Base-by-base conservation (phyloP, 2,329 filamentous ascomycete genomes). In the Teratosphaeria pseudoeucalypti region DNA sequence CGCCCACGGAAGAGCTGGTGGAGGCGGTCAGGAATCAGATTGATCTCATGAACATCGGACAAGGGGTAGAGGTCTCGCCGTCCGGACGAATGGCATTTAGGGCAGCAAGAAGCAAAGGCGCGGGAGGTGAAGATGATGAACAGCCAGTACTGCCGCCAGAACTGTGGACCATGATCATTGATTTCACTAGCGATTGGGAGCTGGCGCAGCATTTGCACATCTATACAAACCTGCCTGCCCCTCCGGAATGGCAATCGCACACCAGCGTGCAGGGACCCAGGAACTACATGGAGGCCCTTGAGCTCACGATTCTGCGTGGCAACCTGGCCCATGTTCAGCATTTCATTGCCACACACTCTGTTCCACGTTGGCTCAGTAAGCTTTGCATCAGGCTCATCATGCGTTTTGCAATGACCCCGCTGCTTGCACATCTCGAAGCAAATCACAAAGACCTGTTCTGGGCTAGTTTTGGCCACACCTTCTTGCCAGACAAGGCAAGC, bases 151-250 rank as follows among this genome's bases (percentile, higher is more conserved):
- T 97, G 1, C 92, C 92, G 0, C 85, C 88, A 0, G 92, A 97
- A 74, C 82, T 96, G 47, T 96, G 92, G 90, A 87, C 87, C 34
- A 87, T 92, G 60, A 88, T 97, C 55, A 84, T 96, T 52, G 89
- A 95, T 64, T 85, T 87, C 63, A 84, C 91, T 0, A 85, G 85
- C 52, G 92, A 97, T 72, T 97, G 92, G 92, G 92, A 96, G 74
- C 79, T 95, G 23, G 88, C 92, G 10, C 86, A 86, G 64, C 87
- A 89, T 0, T 78, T 96, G 6, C 86, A 88, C 59, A 83, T 96
- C 53, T 92, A 88, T 69, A 90, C 90, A 1, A 90, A 83, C 58
- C 77, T 96, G 6, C 81, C 84, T 1, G 83, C 86, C 62, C 91
- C 92, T 0, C 73, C 78, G 39, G 84, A 89, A 65, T 95, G 91